These are phyloP conservation scores for Malassezia caprae DNA, from an alignment of 1,284 basidiomycete species.

Conservation along the genomic window DNA sequence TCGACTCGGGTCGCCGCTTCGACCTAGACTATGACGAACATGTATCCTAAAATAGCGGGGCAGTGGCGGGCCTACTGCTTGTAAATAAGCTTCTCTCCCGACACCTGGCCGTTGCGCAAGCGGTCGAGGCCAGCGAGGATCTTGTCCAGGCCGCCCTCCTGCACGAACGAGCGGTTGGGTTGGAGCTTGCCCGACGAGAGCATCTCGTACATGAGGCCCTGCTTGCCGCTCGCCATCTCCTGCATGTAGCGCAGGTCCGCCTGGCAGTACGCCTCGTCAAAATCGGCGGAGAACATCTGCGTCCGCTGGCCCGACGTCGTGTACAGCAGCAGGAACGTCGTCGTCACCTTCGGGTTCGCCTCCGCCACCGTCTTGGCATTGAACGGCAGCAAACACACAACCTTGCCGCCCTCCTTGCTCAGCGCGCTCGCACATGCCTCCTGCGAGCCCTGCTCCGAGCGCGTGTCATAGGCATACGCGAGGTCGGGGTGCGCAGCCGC, in stretches of 20 bases:
- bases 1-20: conserved; percentile 9
- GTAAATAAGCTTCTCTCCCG: conserved; percentile 37
- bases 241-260: conserved; percentile 8
- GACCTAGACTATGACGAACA: neutral
- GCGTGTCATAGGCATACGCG: conserved; percentile 36
- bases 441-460: conserved; percentile 38
- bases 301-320: conserved; percentile 23
- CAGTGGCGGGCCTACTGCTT: neutral
- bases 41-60: neutral
- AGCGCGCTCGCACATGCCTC: conserved; percentile 28
- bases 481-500: conserved; percentile 33
- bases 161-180: conserved; percentile 31
- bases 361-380: conserved; percentile 26
- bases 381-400: conserved; percentile 34
- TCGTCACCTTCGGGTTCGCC: conserved; percentile 30
- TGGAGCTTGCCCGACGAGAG: conserved; percentile 23
- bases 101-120: conserved; percentile 32
- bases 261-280: conserved; percentile 21
- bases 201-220: conserved; percentile 28
- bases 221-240: conserved; percentile 20
- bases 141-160: conserved; percentile 27
- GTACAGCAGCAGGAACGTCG: conserved; percentile 35
- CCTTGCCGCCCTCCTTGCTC: conserved; percentile 23
- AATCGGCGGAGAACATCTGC: conserved; percentile 18
- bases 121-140: conserved; percentile 31